These are phyloP conservation scores for Tricladium varicosporioides DNA, from an alignment of 2,329 filamentous ascomycete genomes.

Conservation along the genomic window DNA sequence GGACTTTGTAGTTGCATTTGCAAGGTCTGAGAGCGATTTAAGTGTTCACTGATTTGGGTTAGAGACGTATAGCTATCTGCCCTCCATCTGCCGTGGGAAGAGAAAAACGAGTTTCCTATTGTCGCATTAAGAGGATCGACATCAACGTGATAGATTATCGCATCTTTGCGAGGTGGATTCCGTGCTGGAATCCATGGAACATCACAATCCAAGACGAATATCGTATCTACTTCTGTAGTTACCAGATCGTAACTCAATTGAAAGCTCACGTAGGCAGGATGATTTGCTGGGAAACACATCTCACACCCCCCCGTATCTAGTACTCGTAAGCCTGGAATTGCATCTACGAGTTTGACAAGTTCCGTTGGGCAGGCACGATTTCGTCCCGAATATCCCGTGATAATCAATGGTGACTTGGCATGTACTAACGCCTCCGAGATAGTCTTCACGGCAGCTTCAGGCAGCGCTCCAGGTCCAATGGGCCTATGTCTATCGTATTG, in stretches of 20 bases:
- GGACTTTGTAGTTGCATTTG: slow-evolving; percentile 39
- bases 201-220: slow-evolving; percentile 81
- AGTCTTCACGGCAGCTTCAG: slow-evolving; percentile 45
- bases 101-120: slow-evolving; percentile 72
- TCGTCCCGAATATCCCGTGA: slow-evolving; percentile 68
- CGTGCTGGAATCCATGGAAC: slow-evolving; percentile 85
- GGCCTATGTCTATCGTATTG: slow-evolving; percentile 59
- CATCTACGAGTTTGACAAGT: slow-evolving; percentile 57
- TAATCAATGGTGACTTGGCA: slow-evolving; percentile 63
- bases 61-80: slow-evolving; percentile 63
- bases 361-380: slow-evolving; percentile 51
- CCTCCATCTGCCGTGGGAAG: slow-evolving; percentile 60
- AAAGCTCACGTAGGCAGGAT: slow-evolving; percentile 65
- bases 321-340: slow-evolving; percentile 63
- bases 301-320: slow-evolving; percentile 73
- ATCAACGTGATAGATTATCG: slow-evolving; percentile 59
- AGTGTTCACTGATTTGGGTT: slow-evolving; percentile 62
- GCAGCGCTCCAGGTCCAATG: slow-evolving; percentile 53
- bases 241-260: slow-evolving; percentile 70
- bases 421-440: slow-evolving; percentile 57
- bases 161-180: slow-evolving; percentile 49
- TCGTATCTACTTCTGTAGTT: slow-evolving; percentile 74
- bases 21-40: slow-evolving; percentile 47
- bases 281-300: slow-evolving; percentile 72
- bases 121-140: slow-evolving; percentile 63